Conservation (phyloP, 2,329 filamentous ascomycete genomes). For the Trichophyton verrucosum region DNA sequence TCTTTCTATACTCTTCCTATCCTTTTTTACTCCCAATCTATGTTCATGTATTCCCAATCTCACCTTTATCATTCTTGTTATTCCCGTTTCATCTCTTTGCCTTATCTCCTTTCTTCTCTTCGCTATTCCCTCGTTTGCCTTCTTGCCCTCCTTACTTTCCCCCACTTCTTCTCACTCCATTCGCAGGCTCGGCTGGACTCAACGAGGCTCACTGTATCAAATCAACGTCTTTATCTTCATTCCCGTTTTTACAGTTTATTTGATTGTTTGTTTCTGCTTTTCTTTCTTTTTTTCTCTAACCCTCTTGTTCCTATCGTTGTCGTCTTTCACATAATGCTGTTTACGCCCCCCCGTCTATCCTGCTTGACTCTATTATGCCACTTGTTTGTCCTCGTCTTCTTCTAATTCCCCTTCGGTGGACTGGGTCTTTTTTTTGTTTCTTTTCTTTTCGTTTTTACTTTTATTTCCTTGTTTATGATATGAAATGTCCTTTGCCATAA, state of each 20-base stretch:
- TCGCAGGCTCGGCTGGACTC: constrained; percentile 1
- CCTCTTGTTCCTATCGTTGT: background rate
- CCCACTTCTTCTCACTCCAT: background rate
- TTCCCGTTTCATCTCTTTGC: background rate
- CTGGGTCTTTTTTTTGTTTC: background rate
- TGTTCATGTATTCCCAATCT: constrained; percentile 1
- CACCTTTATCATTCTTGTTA: background rate
- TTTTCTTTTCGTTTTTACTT: background rate
- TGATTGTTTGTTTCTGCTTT: background rate
- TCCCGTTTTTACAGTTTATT: background rate
- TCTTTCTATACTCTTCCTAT: background rate
- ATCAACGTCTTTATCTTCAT: background rate
- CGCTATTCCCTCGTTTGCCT: background rate
- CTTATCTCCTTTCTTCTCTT: background rate
- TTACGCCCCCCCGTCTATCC: background rate
- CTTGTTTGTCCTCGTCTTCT: background rate
- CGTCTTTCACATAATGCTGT: background rate
- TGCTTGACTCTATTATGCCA: background rate
- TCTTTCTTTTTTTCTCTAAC: background rate
- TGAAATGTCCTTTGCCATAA: background rate
- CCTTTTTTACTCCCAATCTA: background rate
- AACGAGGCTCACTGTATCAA: background rate
- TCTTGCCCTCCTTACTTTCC: background rate
- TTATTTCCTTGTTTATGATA: constrained; percentile 2
- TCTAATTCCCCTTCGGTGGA: background rate